A percentile compares a stretch with the other conserved stretches of the same genome.
phyloP scores from a whole-genome alignment of 495 filamentous ascomycete genomes.

The Annulohypoxylon stygium region DNA sequence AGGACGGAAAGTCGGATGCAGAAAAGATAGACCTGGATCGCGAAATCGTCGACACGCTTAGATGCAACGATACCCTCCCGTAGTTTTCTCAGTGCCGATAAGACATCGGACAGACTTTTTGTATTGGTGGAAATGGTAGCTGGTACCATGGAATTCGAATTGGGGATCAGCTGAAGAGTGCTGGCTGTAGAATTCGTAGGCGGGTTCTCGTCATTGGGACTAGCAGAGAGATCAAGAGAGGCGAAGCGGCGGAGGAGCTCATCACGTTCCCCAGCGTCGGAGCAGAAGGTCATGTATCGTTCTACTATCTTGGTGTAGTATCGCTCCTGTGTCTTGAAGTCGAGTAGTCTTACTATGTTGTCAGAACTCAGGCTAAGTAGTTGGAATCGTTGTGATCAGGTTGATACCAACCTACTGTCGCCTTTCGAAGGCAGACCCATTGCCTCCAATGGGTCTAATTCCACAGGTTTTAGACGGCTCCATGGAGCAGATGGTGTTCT shows the following conservation, averaged over 20 bases:
- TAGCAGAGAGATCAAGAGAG: slow-evolving; percentile 64
- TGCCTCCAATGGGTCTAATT: slow-evolving; percentile 77
- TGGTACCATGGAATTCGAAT: slow-evolving; percentile 27
- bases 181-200: slow-evolving; percentile 27
- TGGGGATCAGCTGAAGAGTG: slow-evolving; percentile 15
- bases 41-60: slow-evolving; percentile 74
- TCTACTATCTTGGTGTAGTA: slow-evolving; percentile 89
- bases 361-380: neutral
- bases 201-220: slow-evolving; percentile 36
- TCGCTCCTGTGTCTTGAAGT: slow-evolving; percentile 78
- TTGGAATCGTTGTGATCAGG: neutral
- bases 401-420: slow-evolving; percentile 72
- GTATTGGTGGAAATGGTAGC: slow-evolving; percentile 44
- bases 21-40: slow-evolving; percentile 79
- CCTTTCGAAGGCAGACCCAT: slow-evolving; percentile 91
- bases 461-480: slow-evolving; percentile 78
- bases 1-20: slow-evolving; percentile 85
- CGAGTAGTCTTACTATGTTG: slow-evolving; percentile 71
- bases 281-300: slow-evolving; percentile 90
- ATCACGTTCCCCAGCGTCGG: slow-evolving; percentile 71
- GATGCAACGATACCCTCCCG: slow-evolving; percentile 87
- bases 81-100: slow-evolving; percentile 88
- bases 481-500: slow-evolving; percentile 68
- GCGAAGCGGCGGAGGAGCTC: slow-evolving; percentile 80
- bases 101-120: slow-evolving; percentile 60